A percentile compares a stretch with the other conserved stretches of the same genome.
Evolutionary conservation across 2,329 filamentous ascomycete genomes (phyloP).

Genomic region (Thermochaetoides dissita): DNA sequence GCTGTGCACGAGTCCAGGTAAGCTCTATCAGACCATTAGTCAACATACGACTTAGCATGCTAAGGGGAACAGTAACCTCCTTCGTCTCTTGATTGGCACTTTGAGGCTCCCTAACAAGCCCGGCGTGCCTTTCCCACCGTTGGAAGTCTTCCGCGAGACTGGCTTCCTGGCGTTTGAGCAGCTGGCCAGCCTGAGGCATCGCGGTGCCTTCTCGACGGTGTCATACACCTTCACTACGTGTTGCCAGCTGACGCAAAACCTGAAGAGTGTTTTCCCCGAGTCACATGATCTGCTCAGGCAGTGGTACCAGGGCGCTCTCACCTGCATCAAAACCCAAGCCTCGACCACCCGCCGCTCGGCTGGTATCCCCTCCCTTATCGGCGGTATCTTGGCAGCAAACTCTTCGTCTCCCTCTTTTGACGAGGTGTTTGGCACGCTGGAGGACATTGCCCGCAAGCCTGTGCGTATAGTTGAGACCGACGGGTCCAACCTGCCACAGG

Average conservation of each 20-base stretch:
- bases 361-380: conserved; percentile 76
- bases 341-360: conserved; percentile 83
- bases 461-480: conserved; percentile 43
- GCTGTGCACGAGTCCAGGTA: conserved; percentile 89
- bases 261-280: conserved; percentile 20
- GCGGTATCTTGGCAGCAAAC: conserved; percentile 62
- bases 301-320: conserved; percentile 63
- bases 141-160: conserved; percentile 46
- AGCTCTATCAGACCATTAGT: neutral
- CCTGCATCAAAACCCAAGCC: conserved; percentile 58
- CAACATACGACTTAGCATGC: no score
- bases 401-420: conserved; percentile 45
- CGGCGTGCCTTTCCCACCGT: conserved; percentile 33
- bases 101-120: conserved; percentile 31
- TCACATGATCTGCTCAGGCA: conserved; percentile 37
- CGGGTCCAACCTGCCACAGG: conserved; percentile 63
- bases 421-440: conserved; percentile 48
- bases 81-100: conserved; percentile 48
- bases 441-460: conserved; percentile 41
- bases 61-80: conserved; percentile 44
- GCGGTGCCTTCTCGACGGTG: conserved; percentile 87
- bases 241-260: conserved; percentile 49
- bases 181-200: conserved; percentile 68
- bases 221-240: conserved; percentile 74
- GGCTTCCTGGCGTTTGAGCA: conserved; percentile 70